These are phyloP conservation scores for Acorus calamus DNA, from an alignment of 106 monocot species.

Conservation along the genomic window DNA sequence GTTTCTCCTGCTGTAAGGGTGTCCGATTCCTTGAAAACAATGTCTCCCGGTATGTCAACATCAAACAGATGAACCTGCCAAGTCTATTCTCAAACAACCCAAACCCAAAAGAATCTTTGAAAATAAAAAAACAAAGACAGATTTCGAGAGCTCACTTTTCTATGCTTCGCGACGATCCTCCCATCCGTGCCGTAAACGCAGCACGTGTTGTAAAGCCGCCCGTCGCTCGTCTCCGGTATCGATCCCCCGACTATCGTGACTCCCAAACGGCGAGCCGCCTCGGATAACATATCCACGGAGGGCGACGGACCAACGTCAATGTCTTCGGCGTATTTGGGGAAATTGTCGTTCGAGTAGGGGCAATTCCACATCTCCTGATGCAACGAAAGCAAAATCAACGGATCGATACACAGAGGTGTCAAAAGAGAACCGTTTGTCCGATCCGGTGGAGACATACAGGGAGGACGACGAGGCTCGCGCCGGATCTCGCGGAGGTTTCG, in stretches of 20 bases:
- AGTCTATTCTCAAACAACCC: not conserved
- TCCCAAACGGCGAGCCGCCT: slow-evolving; percentile 15
- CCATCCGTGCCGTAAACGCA: slow-evolving; percentile 30
- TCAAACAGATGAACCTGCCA: slow-evolving; percentile 43
- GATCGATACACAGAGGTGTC: no score
- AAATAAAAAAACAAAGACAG: not conserved
- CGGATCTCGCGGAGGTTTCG: no score
- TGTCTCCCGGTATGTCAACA: slow-evolving; percentile 27
- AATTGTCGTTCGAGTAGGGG: slow-evolving; percentile 28
- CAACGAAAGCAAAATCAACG: not conserved
- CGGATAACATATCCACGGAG: slow-evolving; percentile 34
- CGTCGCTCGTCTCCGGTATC: slow-evolving; percentile 24
- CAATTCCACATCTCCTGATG: slow-evolving; percentile 43
- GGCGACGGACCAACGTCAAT: slow-evolving; percentile 18
- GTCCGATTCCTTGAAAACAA: slow-evolving; percentile 31
- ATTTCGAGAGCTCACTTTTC: slow-evolving; percentile 18
- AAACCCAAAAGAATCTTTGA: not conserved
- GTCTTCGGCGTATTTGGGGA: slow-evolving; percentile 28
- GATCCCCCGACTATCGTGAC: slow-evolving; percentile 42
- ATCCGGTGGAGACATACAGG: no score
- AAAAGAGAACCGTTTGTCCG: no score
- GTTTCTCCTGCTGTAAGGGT: slow-evolving; percentile 21
- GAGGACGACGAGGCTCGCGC: no score
- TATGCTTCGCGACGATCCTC: slow-evolving; percentile 25
- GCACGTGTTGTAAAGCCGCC: slow-evolving; percentile 31